A percentile compares a stretch with the other conserved stretches of the same genome.
Evolutionary conservation across 2,329 filamentous ascomycete species (phyloP).

Genomic region (Aspergillus persii): DNA sequence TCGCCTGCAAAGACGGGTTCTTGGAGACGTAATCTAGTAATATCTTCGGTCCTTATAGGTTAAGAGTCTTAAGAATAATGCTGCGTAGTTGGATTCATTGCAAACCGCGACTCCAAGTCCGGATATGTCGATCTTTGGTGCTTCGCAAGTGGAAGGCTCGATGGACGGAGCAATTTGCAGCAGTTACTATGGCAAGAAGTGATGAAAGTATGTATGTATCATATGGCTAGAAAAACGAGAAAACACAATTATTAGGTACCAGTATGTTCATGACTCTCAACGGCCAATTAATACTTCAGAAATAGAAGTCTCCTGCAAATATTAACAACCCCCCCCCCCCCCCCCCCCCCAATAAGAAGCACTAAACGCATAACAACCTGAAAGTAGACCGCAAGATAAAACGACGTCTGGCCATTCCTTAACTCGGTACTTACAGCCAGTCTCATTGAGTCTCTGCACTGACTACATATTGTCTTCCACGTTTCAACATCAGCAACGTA

Average conservation of each 20-base stretch:
- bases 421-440: no score
- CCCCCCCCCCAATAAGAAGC: no score
- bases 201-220: no score
- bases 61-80: slow-evolving; percentile 14
- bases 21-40: slow-evolving; percentile 24
- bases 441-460: neutral
- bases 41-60: slow-evolving; percentile 13
- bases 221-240: no score
- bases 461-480: neutral
- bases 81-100: slow-evolving; percentile 21
- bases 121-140: slow-evolving; percentile 19
- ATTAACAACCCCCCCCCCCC: no score
- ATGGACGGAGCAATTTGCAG: slow-evolving; percentile 20
- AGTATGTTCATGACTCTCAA: no score
- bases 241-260: no score
- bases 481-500: neutral
- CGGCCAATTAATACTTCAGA: no score
- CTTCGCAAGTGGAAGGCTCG: neutral
- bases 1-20: slow-evolving; percentile 18
- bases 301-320: no score
- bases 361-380: no score
- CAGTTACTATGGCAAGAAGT: slow-evolving; percentile 32
- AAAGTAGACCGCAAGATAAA: no score
- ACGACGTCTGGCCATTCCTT: no score
- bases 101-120: slow-evolving; percentile 21